These are phyloP conservation scores for Claviceps purpurea DNA, from an alignment of 2,329 filamentous ascomycete species.

Conservation along the genomic window DNA sequence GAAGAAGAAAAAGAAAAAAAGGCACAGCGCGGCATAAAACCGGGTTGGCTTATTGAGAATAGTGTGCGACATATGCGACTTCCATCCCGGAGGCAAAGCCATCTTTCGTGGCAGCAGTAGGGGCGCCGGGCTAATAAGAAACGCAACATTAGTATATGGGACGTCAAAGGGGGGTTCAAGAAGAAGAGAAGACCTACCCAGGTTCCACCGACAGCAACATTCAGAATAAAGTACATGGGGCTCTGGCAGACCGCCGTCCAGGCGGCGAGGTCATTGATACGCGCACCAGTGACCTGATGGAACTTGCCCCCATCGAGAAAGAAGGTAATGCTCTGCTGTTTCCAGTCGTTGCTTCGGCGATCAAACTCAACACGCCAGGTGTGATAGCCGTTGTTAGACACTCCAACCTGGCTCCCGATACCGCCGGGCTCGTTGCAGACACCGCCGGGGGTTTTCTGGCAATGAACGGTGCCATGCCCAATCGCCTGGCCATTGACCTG, in stretches of 20 bases:
- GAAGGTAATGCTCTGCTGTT: conserved; percentile 38
- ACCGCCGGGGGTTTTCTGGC: conserved; percentile 30
- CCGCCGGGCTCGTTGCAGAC: conserved; percentile 39
- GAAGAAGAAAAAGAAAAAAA: no score
- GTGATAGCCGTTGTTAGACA: conserved; percentile 32
- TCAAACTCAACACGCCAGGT: conserved; percentile 37
- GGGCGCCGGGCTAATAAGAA: conserved; percentile 30
- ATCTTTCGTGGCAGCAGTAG: conserved; percentile 31
- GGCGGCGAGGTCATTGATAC: conserved; percentile 29
- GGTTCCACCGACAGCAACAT: conserved; percentile 41
- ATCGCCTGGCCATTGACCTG: conserved; percentile 34
- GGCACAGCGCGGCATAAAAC: no score
- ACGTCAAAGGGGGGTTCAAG: neutral
- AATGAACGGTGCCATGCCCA: conserved; percentile 39
- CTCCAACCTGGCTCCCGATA: conserved; percentile 18
- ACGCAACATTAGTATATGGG: neutral
- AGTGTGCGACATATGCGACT: conserved; percentile 35
- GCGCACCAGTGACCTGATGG: conserved; percentile 28
- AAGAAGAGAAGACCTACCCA: conserved; percentile 27
- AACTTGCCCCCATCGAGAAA: conserved; percentile 31
- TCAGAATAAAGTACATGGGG: conserved; percentile 38
- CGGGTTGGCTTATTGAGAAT: conserved; percentile 8
- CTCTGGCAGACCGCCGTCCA: conserved; percentile 38
- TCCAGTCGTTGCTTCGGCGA: conserved; percentile 30
- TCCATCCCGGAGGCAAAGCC: conserved; percentile 37